Base-by-base conservation (phyloP, 306 rosid genomes). In the Amphicarpaea edgeworthii region DNA sequence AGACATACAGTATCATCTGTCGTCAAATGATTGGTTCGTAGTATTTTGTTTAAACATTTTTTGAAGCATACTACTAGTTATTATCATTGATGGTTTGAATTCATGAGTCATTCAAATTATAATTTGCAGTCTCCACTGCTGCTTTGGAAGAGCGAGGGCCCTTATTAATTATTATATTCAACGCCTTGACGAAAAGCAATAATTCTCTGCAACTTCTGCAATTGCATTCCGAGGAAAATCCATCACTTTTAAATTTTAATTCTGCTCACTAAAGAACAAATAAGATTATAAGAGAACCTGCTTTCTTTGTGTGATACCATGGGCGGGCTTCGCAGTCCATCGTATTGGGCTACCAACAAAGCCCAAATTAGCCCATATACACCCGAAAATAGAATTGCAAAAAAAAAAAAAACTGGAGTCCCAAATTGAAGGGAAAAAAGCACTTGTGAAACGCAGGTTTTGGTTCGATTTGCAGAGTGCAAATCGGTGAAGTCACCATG, bases 401-500 rank as follows among this genome's bases (percentile, higher is more conserved):
- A 41, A n/a, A 20, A 11, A 17, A 30, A 60, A 49, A 24, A 51
- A 62, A 3, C 23, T 5, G n/a, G 45, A 64, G 20, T 30, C 80
- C 70, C 75, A 64, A 70, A 70, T 32, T 24, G 32, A 63, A 70
- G 58, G 40, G 21, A 0, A 30, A 78, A 62, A 68, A 69, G 1
- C 42, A 16, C 24, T 51, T 10, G 0, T 1, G 14, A 74, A 64
- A 68, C 20, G 42, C 77, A 30, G 62, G 38, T 53, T 59, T 32
- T 14, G 73, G 38, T 51, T 73, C 3, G 34, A 58, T 24, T 41
- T 12, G 78, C 51, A 41, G 37, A 64, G 17, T 16, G 63, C 40
- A 64, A 30, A 51, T 75, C 47, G 68, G 71, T 79, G 54, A 71
- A 82, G 65, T 51, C 75, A 79, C 54, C 89, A 89, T 90, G 91